A percentile compares a stretch with the other conserved stretches of the same genome.
Evolutionary conservation across 2,329 filamentous ascomycete species (phyloP).

Genomic region (Colletotrichum endophyticum): DNA sequence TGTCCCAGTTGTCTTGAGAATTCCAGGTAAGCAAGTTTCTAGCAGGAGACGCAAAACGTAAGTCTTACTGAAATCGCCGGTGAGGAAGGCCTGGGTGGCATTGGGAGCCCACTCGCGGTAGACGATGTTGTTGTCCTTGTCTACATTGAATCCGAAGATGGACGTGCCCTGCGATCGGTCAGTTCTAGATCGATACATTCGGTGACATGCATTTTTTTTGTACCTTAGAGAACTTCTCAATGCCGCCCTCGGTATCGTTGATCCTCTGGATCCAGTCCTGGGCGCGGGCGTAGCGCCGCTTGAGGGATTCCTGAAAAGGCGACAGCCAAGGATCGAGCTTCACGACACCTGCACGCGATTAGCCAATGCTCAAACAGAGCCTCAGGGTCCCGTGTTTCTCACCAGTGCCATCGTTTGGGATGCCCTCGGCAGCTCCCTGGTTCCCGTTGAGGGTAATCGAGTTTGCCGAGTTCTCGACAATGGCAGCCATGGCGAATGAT

Average conservation of each 20-base stretch:
- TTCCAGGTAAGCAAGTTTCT: neutral
- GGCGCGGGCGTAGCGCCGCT: slow-evolving; percentile 77
- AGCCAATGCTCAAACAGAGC: neutral
- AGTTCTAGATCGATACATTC: neutral
- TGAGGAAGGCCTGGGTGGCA: slow-evolving; percentile 81
- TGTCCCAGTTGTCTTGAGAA: slow-evolving; percentile 79
- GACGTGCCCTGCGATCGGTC: slow-evolving; percentile 72
- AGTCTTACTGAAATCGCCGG: slow-evolving; percentile 89
- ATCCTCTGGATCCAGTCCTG: slow-evolving; percentile 88
- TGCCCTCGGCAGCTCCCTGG: slow-evolving; percentile 48
- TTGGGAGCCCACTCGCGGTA: slow-evolving; percentile 98
- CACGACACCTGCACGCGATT: slow-evolving; percentile 70
- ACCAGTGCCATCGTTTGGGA: slow-evolving; percentile 77
- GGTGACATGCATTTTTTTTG: slow-evolving; percentile 21
- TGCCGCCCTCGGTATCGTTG: slow-evolving; percentile 81
- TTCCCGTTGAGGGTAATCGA: slow-evolving; percentile 41
- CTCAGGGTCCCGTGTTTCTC: slow-evolving; percentile 27
- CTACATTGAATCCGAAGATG: slow-evolving; percentile 83
- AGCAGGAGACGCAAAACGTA: neutral
- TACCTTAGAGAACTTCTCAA: slow-evolving; percentile 90
- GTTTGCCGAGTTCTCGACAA: slow-evolving; percentile 46
- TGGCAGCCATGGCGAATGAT: slow-evolving; percentile 6
- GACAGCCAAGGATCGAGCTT: slow-evolving; percentile 88
- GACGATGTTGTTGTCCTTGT: slow-evolving; percentile 80
- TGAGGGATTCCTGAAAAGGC: slow-evolving; percentile 81